These are phyloP conservation scores for Zygotorulaspora danielsina DNA, from an alignment of 805 yeast genomes.

Conservation along the genomic window DNA sequence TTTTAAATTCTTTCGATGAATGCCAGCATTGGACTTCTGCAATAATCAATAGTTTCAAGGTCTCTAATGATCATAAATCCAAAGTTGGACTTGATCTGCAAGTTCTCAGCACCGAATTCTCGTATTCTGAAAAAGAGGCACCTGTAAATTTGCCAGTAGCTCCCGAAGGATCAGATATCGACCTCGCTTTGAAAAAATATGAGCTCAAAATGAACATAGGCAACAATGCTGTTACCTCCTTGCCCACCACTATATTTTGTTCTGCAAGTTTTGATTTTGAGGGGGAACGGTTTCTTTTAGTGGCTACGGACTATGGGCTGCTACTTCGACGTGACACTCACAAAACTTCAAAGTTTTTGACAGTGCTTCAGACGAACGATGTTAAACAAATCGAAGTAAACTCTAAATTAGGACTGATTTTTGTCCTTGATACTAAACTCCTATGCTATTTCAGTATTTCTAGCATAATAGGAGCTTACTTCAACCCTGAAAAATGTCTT, in stretches of 20 bases:
- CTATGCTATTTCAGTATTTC: constrained; percentile 62
- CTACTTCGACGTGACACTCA: constrained; percentile 39
- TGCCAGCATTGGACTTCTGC: constrained; percentile 55
- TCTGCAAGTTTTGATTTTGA: constrained; percentile 45
- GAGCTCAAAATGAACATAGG: constrained; percentile 21
- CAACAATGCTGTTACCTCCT: constrained; percentile 28
- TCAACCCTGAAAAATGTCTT: constrained; percentile 37
- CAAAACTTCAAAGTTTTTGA: constrained; percentile 14
- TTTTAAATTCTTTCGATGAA: constrained; percentile 45
- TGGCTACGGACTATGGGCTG: constrained; percentile 65
- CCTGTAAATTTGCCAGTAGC: constrained; percentile 51
- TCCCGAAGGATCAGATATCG: constrained; percentile 50
- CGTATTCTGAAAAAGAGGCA: constrained; percentile 53
- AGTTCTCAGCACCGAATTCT: constrained; percentile 57
- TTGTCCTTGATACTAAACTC: constrained; percentile 55
- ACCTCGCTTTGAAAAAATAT: constrained; percentile 37
- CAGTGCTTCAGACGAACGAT: constrained; percentile 37
- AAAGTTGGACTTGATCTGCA: constrained; percentile 53
- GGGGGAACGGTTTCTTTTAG: constrained; percentile 43
- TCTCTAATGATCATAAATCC: constrained; percentile 37
- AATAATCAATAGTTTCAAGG: constrained; percentile 47
- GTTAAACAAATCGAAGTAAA: constrained; percentile 54
- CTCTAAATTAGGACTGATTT: constrained; percentile 47
- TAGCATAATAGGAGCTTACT: constrained; percentile 56
- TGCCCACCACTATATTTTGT: constrained; percentile 41